A percentile compares a stretch with the other conserved stretches of the same genome.
These are phyloP conservation scores for Diaporthe velutina DNA, from an alignment of 2,329 filamentous ascomycete genomes.

Conservation along the genomic window DNA sequence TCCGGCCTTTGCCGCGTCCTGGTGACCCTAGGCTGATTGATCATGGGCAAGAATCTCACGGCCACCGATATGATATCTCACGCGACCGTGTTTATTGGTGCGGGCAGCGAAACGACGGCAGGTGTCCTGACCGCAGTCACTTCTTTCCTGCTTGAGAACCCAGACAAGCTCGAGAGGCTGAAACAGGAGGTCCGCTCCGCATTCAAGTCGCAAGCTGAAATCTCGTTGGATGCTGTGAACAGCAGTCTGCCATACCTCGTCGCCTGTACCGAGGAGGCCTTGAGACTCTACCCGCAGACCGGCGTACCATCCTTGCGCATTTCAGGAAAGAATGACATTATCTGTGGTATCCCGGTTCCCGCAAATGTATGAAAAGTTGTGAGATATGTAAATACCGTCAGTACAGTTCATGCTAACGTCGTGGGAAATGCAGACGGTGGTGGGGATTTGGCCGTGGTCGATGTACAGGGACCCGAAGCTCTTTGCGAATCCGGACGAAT, in stretches of 20 bases:
- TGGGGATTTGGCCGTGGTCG: slow-evolving; percentile 5
- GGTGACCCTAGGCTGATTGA: not conserved
- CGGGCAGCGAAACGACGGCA: slow-evolving; percentile 25
- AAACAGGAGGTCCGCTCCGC: slow-evolving; percentile 8
- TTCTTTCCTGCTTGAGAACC: slow-evolving; percentile 8
- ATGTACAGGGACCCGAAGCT: slow-evolving; percentile 12
- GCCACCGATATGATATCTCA: slow-evolving; percentile 12
- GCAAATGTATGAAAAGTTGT: not conserved
- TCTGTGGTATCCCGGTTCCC: slow-evolving; percentile 3
- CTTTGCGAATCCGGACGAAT: slow-evolving; percentile 44
- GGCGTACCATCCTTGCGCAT: not conserved
- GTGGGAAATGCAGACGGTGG: not conserved
- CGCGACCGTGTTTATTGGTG: slow-evolving; percentile 20
- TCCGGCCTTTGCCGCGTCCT: too few species aligned
- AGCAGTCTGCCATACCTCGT: not conserved
- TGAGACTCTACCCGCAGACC: not conserved
- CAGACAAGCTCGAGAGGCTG: slow-evolving; percentile 1
- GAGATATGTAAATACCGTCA: not conserved
- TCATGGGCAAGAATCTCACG: not conserved
- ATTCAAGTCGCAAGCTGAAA: not conserved
- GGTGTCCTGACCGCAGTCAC: slow-evolving; percentile 15
- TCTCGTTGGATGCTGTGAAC: slow-evolving; percentile 1
- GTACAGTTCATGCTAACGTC: not conserved
- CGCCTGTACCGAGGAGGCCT: slow-evolving; percentile 11
- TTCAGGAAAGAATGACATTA: not conserved